Base-by-base conservation (phyloP, 345 rosid genomes). In the Ricinus communis region DNA sequence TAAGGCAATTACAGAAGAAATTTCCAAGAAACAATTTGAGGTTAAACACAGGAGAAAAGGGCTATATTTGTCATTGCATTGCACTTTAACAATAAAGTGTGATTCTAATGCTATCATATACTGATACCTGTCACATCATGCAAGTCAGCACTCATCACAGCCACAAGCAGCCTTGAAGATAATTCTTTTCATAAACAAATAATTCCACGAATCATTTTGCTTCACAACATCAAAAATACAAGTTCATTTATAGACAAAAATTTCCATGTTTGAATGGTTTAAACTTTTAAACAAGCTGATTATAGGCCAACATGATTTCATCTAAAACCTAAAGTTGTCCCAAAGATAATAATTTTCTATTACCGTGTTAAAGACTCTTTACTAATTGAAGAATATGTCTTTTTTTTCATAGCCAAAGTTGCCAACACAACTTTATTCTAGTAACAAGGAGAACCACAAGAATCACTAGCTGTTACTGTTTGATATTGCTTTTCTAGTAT, bases 121-220 rank as follows among this genome's bases (percentile, higher is more conserved):
- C 54, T 72, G 62, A 66, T 55, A 28, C 68, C 57, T 55, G 84
- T 85, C 84, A 74, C 83, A 79, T 80, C 85, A 75, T 43, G 21
- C 40, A 62, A 73, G 82, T 70, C 75, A 60, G 76, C 74, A 66
- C 52, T 33, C 69, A 65, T 77, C 71, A 71, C 79, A 71, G 54
- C 82, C 79, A 82, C 76, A 71, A 69, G 41, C 13, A 25, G 68
- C 68, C 13, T 31, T 21, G 30, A 69, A 68, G 75, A 73, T 54
- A 55, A 55, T 75, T 72, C 60, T 21, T 31, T 71, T 10, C 50
- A 31, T 10, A 13, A 21, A 33, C 22, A 25, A 46, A 31, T n/a
- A 73, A 57, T 65, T 33, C 53, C 50, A 12, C 60, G 36, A 54
- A 46, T 55, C 30, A 51, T 54, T 74, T 66, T 25, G 66, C 45